These are phyloP conservation scores for Erodium maritimum DNA, from an alignment of 345 rosid genomes.

Conservation along the genomic window DNA sequence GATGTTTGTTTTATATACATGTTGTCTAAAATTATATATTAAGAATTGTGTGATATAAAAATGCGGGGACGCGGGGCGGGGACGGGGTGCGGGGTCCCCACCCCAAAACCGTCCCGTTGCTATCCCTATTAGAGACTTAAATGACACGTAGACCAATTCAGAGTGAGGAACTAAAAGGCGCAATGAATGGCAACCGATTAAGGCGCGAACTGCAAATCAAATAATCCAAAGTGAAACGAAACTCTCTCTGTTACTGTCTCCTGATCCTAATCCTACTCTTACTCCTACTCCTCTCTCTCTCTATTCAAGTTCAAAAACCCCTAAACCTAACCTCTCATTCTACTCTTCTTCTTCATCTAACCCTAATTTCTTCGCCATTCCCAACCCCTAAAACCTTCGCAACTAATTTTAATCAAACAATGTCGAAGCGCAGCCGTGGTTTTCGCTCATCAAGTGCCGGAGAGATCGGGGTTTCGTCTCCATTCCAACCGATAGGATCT, in stretches of 20 bases:
- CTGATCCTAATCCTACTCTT: background rate
- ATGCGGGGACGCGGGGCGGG: no score
- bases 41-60: no score
- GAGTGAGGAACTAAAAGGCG: no score
- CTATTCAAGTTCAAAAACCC: background rate
- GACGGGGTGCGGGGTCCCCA: no score
- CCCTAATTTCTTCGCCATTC: background rate
- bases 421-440: background rate
- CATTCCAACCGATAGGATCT: background rate
- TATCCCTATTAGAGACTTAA: no score
- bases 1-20: no score
- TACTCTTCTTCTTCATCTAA: no score
- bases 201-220: background rate
- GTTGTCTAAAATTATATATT: no score
- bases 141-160: no score
- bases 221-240: background rate
- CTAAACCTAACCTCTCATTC: no score
- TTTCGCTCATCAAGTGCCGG: constrained; percentile 9
- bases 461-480: constrained; percentile 6
- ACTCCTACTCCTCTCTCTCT: background rate
- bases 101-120: no score
- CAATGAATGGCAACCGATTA: no score
- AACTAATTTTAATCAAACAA: background rate
- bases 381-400: background rate
- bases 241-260: background rate